Conservation (phyloP, 2,329 filamentous ascomycete genomes). For the Pseudocercospora musae region DNA sequence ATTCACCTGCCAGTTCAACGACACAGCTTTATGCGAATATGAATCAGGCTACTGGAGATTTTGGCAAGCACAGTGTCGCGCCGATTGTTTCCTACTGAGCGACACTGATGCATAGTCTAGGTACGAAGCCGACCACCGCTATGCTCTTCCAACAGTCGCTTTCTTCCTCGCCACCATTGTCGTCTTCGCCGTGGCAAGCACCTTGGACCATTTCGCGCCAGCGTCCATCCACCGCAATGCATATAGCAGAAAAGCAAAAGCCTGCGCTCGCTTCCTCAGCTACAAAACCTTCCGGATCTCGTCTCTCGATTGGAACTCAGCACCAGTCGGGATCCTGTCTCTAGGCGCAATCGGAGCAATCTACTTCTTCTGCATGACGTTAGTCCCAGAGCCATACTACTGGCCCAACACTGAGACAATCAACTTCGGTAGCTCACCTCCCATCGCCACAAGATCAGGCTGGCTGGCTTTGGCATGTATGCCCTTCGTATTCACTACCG, state of each 20-base stretch:
- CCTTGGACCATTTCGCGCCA: slow-evolving; percentile 26
- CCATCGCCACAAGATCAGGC: slow-evolving; percentile 52
- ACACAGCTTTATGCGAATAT: slow-evolving; percentile 46
- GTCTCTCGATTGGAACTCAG: slow-evolving; percentile 42
- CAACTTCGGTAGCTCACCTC: slow-evolving; percentile 51
- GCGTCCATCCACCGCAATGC: neutral
- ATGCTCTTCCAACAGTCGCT: slow-evolving; percentile 51
- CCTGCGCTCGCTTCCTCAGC: slow-evolving; percentile 41
- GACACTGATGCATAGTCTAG: slow-evolving; percentile 29
- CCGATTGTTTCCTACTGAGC: neutral
- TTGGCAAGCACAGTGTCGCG: slow-evolving; percentile 38
- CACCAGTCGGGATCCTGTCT: slow-evolving; percentile 45
- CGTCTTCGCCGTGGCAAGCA: slow-evolving; percentile 46
- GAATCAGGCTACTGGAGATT: slow-evolving; percentile 47
- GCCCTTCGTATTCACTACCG: slow-evolving; percentile 47
- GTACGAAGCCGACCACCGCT: slow-evolving; percentile 56
- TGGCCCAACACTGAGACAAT: slow-evolving; percentile 39
- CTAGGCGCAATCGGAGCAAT: slow-evolving; percentile 42
- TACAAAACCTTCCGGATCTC: slow-evolving; percentile 41
- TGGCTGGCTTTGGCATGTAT: slow-evolving; percentile 53
- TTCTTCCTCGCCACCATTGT: slow-evolving; percentile 52
- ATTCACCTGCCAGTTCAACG: slow-evolving; percentile 31
- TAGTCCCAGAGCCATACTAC: slow-evolving; percentile 52
- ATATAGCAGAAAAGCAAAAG: slow-evolving; percentile 30
- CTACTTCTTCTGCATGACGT: slow-evolving; percentile 46